Conservation (phyloP, 2,329 filamentous ascomycete genomes). For the Trichoderma citrinoviride region DNA sequence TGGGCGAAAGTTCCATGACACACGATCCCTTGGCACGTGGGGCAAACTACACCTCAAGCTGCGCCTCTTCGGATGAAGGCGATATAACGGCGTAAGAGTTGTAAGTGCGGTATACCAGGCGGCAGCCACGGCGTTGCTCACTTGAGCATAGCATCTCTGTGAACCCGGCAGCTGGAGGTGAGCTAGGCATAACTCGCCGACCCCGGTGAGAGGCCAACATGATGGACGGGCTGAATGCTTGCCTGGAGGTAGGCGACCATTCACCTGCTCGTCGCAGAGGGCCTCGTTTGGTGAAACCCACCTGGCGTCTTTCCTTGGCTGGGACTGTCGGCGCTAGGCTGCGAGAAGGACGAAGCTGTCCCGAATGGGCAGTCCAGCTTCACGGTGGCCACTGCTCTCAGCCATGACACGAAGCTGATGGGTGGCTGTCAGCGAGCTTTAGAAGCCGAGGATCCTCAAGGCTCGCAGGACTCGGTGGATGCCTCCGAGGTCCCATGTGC, state of each 20-base stretch:
- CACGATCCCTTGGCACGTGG: constrained; percentile 11
- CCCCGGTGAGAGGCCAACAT: constrained; percentile 5
- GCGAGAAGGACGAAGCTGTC: neutral
- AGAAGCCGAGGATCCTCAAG: constrained; percentile 4
- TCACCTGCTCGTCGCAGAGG: neutral
- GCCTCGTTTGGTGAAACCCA: neutral
- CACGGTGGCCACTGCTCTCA: constrained; percentile 3
- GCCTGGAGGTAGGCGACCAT: constrained; percentile 5
- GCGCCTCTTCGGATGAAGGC: constrained; percentile 21
- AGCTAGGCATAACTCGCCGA: neutral
- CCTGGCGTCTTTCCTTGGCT: neutral
- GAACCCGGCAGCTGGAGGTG: constrained; percentile 8
- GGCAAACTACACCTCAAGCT: constrained; percentile 28
- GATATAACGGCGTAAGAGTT: constrained; percentile 9
- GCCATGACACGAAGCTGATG: neutral
- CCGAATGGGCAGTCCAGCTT: constrained; percentile 2
- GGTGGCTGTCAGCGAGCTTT: constrained; percentile 1
- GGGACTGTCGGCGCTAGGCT: neutral
- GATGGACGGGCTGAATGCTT: constrained; percentile 12
- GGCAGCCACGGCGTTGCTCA: constrained; percentile 20
- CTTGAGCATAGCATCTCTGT: constrained; percentile 21
- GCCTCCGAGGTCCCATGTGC: constrained; percentile 5
- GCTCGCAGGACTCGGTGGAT: constrained; percentile 16
- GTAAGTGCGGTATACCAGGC: constrained; percentile 9
- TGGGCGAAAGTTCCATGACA: neutral